These are phyloP conservation scores for Asterella californica DNA, from an alignment of 225 moss, liverwort and hornwort species.

Conservation along the genomic window DNA sequence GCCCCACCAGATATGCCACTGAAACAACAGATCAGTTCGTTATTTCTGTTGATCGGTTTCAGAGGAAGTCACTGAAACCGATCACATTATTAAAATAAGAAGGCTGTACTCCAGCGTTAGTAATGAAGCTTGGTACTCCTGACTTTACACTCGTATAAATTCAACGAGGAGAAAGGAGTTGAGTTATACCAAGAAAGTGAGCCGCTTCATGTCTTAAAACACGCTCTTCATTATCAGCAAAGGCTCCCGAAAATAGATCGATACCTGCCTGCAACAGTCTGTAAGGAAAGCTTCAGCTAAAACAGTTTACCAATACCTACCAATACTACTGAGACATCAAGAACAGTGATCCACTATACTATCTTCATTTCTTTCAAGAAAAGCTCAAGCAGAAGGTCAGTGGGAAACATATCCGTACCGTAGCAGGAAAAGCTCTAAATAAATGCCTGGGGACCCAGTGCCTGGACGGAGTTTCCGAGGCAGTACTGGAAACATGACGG, in stretches of 20 bases:
- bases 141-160: not conserved
- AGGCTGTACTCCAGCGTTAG: too few relatives aligned
- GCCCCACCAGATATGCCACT: constrained; percentile 81
- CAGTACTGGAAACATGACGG: not conserved
- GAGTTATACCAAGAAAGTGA: constrained; percentile 65
- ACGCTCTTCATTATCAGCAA: constrained; percentile 73
- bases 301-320: not conserved
- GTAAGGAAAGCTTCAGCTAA: not conserved
- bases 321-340: not conserved
- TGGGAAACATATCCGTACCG: not conserved
- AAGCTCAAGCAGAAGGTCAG: too few relatives aligned
- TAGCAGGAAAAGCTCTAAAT: not conserved
- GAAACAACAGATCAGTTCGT: not conserved
- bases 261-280: constrained; percentile 69
- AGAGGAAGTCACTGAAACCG: not conserved
- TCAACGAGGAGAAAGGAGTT: not conserved
- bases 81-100: not conserved
- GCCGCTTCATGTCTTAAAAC: constrained; percentile 87
- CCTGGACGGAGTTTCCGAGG: not conserved
- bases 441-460: not conserved
- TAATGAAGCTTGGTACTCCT: not conserved
- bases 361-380: too few relatives aligned
- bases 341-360: too few relatives aligned
- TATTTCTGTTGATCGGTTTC: not conserved
- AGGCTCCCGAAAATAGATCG: constrained; percentile 65